Evolutionary conservation across 805 yeast genomes (phyloP), one percentile per base, ranked within the genome.

Genomic region (Blastobotrys mokoenaii): DNA sequence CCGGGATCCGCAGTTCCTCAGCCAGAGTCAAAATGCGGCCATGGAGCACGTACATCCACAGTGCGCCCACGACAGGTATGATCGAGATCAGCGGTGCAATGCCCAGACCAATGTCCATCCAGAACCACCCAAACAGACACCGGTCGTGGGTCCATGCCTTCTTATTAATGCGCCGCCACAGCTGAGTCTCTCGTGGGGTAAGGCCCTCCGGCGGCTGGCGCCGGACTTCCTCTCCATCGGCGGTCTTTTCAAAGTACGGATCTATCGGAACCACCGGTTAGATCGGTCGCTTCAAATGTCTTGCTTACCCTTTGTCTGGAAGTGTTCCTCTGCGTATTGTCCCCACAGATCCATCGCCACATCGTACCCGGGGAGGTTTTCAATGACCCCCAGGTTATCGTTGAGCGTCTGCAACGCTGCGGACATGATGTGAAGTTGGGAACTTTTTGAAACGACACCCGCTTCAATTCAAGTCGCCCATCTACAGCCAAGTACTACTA

Each of bases 71-170:
- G 0, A 76, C 82, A 0, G 97, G 97, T 8, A 90, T 45, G 7
- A 86, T 64, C 1, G 82, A 73, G 34, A 81, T 71, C 11, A 88
- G 43, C 1, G 96, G 93, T 1, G 83, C 90, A 57, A 82, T 63
- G 0, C 96, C 96, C 15, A 84, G 54, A 1, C 93, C 90, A 52
- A 86, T 73, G 63, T 79, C 88, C 52, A 76, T 40, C 41, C 56
- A 47, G 43, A 47, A 56, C 39, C 80, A 80, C 0, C 95, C 95
- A 61, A 84, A 70, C 56, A 86, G 76, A 60, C 94, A 85, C 52
- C 75, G 74, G 60, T 90, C 97, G 59, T 90, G 88, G 12, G 73
- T 57, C 96, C 96, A 89, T 0, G 97, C 97, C 49, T 77, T 73
- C 42, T 67, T 71, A 57, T 82, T 89, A n/a, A 88, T 67, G 20